Percentiles rank a stretch among this genome's conserved stretches.
Conservation (phyloP, 768 basidiomycete genomes). For the Suillus clintonianus region DNA sequence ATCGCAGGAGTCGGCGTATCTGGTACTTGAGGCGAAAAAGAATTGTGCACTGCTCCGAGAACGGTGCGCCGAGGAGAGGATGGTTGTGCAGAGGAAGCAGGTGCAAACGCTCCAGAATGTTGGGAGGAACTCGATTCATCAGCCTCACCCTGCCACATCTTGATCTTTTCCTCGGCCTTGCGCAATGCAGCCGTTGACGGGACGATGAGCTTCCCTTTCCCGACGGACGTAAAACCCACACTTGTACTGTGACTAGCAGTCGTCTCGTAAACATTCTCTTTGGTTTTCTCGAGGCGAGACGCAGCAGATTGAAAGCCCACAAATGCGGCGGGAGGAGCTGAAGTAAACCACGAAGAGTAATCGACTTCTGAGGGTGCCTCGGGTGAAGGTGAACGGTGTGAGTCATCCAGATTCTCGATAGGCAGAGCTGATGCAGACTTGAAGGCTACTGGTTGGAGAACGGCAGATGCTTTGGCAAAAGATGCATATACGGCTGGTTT, state of each 20-base stretch:
- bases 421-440: background rate
- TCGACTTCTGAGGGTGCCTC: slow-evolving; percentile 42
- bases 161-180: slow-evolving; percentile 54
- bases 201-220: slow-evolving; percentile 40
- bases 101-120: background rate
- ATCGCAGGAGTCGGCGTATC: slow-evolving; percentile 42
- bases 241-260: slow-evolving; percentile 15
- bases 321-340: slow-evolving; percentile 28
- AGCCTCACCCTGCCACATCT: slow-evolving; percentile 48
- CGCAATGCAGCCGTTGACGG: slow-evolving; percentile 59
- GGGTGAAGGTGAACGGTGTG: slow-evolving; percentile 35
- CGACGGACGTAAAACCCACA: slow-evolving; percentile 27
- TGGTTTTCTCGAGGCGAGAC: slow-evolving; percentile 11
- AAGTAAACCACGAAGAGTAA: slow-evolving; percentile 53
- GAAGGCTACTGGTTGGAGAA: slow-evolving; percentile 1
- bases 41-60: slow-evolving; percentile 41
- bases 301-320: slow-evolving; percentile 42
- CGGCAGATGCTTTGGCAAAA: slow-evolving; percentile 18
- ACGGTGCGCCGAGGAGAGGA: slow-evolving; percentile 28
- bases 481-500: slow-evolving; percentile 16
- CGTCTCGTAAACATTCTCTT: background rate
- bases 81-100: slow-evolving; percentile 7
- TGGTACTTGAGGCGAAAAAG: slow-evolving; percentile 28
- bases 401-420: slow-evolving; percentile 1
- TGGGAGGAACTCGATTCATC: slow-evolving; percentile 12